These are phyloP conservation scores for Trametes cinnabarina DNA, from an alignment of 768 basidiomycete genomes.

Conservation along the genomic window DNA sequence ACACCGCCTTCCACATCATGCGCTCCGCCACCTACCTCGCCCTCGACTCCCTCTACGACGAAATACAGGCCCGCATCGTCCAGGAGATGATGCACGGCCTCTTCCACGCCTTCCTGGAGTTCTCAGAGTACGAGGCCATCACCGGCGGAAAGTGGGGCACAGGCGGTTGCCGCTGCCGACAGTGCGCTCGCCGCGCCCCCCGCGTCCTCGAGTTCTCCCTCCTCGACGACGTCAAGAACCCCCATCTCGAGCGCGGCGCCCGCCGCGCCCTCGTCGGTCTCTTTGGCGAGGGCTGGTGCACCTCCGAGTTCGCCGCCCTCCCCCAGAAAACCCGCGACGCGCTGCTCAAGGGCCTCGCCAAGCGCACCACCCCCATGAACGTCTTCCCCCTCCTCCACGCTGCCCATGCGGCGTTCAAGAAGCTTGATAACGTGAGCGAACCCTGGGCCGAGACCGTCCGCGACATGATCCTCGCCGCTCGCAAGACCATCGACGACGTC, in stretches of 20 bases:
- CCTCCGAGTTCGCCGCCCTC: conserved; percentile 72
- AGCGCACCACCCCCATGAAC: conserved; percentile 64
- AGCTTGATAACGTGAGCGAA: conserved; percentile 57
- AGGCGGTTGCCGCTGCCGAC: conserved; percentile 80
- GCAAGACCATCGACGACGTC: conserved; percentile 61
- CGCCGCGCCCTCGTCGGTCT: conserved; percentile 75
- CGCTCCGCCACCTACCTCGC: conserved; percentile 79
- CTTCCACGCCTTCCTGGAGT: conserved; percentile 79
- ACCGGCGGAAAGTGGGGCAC: conserved; percentile 78
- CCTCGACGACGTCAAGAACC: conserved; percentile 73
- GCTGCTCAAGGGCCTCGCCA: conserved; percentile 71
- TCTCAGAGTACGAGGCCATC: conserved; percentile 73
- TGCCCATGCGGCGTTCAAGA: conserved; percentile 57
- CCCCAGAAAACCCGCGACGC: conserved; percentile 62
- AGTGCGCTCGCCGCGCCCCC: conserved; percentile 78
- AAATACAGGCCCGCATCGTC: conserved; percentile 79
- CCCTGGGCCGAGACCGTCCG: conserved; percentile 67
- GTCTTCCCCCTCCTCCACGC: conserved; percentile 69
- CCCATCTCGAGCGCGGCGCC: conserved; percentile 66
- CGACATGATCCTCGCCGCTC: conserved; percentile 64
- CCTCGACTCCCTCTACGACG: conserved; percentile 68
- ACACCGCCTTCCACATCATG: conserved; percentile 88
- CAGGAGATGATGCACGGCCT: conserved; percentile 90
- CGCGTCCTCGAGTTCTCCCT: conserved; percentile 82
- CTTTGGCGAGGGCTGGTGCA: conserved; percentile 90